Evolutionary conservation across 140 eudicot genomes (phyloP).

Genomic region (Stevia rebaudiana): DNA sequence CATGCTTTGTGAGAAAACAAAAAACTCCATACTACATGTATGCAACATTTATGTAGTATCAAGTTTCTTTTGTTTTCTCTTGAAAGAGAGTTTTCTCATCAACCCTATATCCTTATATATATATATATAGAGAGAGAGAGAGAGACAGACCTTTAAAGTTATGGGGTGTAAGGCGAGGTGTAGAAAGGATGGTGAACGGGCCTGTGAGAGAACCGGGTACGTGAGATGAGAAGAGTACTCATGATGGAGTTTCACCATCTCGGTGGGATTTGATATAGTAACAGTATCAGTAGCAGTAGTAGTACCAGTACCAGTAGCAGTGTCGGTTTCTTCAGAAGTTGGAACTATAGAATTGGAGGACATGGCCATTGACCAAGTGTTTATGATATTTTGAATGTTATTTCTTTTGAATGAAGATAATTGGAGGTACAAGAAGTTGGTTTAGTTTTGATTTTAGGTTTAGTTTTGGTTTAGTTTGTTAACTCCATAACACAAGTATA

Average conservation of each 20-base stretch:
- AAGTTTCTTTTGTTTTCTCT: no score
- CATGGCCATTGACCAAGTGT: slow-evolving; percentile 39
- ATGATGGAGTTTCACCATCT: slow-evolving; percentile 32
- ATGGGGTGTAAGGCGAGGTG: slow-evolving; percentile 52
- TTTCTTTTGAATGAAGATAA: slow-evolving; percentile 25
- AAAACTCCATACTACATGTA: no score
- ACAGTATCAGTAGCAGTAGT: not conserved
- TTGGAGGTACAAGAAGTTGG: slow-evolving; percentile 16
- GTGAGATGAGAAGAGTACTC: slow-evolving; percentile 37
- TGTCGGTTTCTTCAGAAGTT: slow-evolving; percentile 39
- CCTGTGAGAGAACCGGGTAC: slow-evolving; percentile 39
- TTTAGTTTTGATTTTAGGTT: slow-evolving; percentile 19
- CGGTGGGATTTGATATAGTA: slow-evolving; percentile 29
- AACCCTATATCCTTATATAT: no score
- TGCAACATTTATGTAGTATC: no score
- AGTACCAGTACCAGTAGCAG: not conserved
- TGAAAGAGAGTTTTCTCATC: no score
- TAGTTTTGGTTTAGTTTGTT: slow-evolving; percentile 26
- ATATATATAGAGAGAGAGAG: slow-evolving; percentile 19
- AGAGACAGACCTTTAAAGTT: slow-evolving; percentile 56
- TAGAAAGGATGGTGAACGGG: slow-evolving; percentile 39
- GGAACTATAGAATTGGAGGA: slow-evolving; percentile 53
- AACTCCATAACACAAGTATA: slow-evolving; percentile 35
- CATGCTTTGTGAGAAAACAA: no score
- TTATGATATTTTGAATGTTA: slow-evolving; percentile 14